phyloP scores from a whole-genome alignment of 31 red algal genomes.

The Asparagopsis taxiformis region DNA sequence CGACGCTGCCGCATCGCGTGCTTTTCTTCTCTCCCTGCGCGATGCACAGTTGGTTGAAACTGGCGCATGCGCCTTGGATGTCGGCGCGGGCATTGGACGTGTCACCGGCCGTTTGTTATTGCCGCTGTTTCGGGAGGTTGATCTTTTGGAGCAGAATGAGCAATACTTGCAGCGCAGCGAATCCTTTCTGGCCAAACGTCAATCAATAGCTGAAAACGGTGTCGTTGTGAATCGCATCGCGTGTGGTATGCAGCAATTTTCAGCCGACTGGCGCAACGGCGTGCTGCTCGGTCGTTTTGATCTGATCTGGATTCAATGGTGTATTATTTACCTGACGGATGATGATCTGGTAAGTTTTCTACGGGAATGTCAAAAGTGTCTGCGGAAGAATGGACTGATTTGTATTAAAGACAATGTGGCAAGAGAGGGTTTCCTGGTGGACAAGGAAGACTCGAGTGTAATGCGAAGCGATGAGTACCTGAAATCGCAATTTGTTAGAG shows the following conservation, averaged over 20 bases:
- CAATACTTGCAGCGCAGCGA: slow-evolving; percentile 12
- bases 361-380: background rate
- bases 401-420: slow-evolving; percentile 60
- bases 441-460: slow-evolving; percentile 56
- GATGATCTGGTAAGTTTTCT: slow-evolving; percentile 57
- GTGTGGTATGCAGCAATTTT: slow-evolving; percentile 67
- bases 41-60: background rate
- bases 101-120: slow-evolving; percentile 38
- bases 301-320: slow-evolving; percentile 67
- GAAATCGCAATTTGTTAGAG: too few relatives aligned
- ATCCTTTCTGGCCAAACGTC: slow-evolving; percentile 10
- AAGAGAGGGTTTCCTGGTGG: slow-evolving; percentile 41
- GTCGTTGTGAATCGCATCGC: slow-evolving; percentile 16
- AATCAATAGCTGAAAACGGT: background rate
- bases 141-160: slow-evolving; percentile 57
- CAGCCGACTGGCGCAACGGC: background rate
- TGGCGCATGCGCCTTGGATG: slow-evolving; percentile 34
- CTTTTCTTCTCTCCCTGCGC: slow-evolving; percentile 28
- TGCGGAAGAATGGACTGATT: slow-evolving; percentile 19
- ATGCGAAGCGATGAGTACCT: slow-evolving; percentile 55
- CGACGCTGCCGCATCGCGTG: slow-evolving; percentile 20
- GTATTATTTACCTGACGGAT: slow-evolving; percentile 73
- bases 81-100: slow-evolving; percentile 73
- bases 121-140: slow-evolving; percentile 41
- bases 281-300: slow-evolving; percentile 22